Conservation (phyloP, 148 eudicot species). For the Pharnaceum exiguum region DNA sequence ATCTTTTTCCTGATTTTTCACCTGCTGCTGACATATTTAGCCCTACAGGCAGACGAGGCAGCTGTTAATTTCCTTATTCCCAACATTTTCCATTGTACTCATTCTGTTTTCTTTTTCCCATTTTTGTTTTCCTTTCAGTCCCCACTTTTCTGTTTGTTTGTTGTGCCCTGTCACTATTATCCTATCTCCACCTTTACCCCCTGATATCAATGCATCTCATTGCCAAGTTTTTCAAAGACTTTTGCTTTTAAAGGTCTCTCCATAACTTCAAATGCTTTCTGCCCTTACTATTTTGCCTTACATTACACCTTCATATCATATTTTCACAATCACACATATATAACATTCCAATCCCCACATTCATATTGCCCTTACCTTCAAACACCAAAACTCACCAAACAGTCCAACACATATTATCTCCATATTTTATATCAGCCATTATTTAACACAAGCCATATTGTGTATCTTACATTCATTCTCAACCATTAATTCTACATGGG, state of each 20-base stretch:
- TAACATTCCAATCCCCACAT: background rate
- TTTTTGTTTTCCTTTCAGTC: background rate
- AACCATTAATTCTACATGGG: no score
- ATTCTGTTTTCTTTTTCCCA: constrained; percentile 1
- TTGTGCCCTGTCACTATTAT: background rate
- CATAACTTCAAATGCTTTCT: constrained; percentile 16
- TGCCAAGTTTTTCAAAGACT: constrained; percentile 8
- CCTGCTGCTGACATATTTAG: no score
- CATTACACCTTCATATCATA: no score
- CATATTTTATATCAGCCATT: background rate
- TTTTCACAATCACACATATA: no score
- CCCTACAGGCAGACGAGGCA: background rate
- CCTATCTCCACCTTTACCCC: background rate
- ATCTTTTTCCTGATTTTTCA: no score
- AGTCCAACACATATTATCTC: no score
- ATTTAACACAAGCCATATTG: constrained; percentile 9
- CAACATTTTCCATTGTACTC: background rate
- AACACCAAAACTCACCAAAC: background rate
- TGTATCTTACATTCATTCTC: background rate
- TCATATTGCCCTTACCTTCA: background rate
- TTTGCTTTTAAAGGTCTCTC: constrained; percentile 9
- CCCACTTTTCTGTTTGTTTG: background rate
- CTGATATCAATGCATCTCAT: background rate
- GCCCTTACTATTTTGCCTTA: constrained; percentile 20
- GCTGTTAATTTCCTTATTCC: background rate